A percentile compares a stretch with the other conserved stretches of the same genome.
Conservation (phyloP, 2,329 filamentous ascomycete species). For the Pyrenophora teres region DNA sequence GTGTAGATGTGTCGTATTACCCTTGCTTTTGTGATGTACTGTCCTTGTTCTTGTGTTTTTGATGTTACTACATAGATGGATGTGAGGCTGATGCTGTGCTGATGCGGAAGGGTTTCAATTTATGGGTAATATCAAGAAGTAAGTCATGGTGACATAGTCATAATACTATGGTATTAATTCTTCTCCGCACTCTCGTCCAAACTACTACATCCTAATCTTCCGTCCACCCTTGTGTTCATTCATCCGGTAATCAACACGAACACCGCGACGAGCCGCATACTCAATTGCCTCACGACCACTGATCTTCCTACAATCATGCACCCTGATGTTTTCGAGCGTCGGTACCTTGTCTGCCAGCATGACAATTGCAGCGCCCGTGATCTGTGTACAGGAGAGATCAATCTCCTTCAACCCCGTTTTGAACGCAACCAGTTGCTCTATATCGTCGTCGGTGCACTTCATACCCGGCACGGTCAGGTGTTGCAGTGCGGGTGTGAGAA, state of each 20-base stretch:
- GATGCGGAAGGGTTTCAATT: too few relatives aligned
- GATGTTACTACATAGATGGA: too few relatives aligned
- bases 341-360: conserved; percentile 38
- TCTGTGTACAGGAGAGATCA: conserved; percentile 43
- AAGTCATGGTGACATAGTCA: too few relatives aligned
- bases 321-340: conserved; percentile 35
- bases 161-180: too few relatives aligned
- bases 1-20: too few relatives aligned
- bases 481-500: conserved; percentile 27
- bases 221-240: conserved; percentile 23
- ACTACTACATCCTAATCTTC: conserved; percentile 7
- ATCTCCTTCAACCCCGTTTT: conserved; percentile 31
- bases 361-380: conserved; percentile 51
- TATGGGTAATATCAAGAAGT: too few relatives aligned
- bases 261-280: conserved; percentile 47
- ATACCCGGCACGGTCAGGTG: conserved; percentile 23
- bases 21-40: not conserved
- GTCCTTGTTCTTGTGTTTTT: too few relatives aligned
- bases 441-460: conserved; percentile 36
- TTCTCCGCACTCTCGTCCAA: too few relatives aligned
- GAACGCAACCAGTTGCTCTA: conserved; percentile 32
- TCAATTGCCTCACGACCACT: conserved; percentile 47
- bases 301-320: conserved; percentile 45
- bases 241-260: conserved; percentile 27
- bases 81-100: too few relatives aligned